Evolutionary conservation across 2,329 filamentous ascomycete genomes (phyloP).

Genomic region (Alternaria triticimaculans): DNA sequence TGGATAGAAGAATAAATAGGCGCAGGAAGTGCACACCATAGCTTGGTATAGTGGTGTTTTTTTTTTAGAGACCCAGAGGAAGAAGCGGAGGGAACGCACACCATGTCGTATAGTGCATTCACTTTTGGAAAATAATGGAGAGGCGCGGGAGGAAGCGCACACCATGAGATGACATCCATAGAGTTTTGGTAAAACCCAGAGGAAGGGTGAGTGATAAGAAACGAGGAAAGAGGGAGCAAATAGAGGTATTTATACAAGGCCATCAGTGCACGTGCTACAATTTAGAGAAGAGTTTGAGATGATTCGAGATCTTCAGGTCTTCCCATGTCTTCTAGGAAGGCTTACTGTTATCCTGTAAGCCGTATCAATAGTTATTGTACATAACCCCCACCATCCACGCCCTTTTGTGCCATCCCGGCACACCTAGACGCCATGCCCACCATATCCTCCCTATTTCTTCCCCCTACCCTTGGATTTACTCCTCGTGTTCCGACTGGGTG

Average conservation of each 20-base stretch:
- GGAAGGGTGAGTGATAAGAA: background rate
- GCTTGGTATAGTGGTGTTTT: too few relatives aligned
- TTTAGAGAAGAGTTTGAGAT: background rate
- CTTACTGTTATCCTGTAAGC: background rate
- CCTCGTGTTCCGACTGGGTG: constrained; percentile 49
- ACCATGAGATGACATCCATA: background rate
- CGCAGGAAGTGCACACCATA: background rate
- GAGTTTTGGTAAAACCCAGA: background rate
- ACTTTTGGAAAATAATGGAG: background rate
- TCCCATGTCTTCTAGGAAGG: background rate
- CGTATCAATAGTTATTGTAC: background rate
- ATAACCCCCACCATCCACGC: background rate
- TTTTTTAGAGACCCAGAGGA: too few relatives aligned
- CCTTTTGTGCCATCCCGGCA: background rate
- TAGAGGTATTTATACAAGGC: background rate
- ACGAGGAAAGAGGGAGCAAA: background rate
- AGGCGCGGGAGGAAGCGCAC: background rate
- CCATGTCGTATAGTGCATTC: too few relatives aligned
- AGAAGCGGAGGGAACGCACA: background rate
- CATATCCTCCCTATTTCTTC: constrained; percentile 39
- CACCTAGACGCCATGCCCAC: background rate
- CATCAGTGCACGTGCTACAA: background rate
- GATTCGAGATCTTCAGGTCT: background rate
- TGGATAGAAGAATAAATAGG: background rate
- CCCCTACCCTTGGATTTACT: constrained; percentile 51